Percentiles rank a stretch among this genome's conserved stretches.
Evolutionary conservation across 2,329 filamentous ascomycete genomes (phyloP).

Genomic region (Fusarium sp.): DNA sequence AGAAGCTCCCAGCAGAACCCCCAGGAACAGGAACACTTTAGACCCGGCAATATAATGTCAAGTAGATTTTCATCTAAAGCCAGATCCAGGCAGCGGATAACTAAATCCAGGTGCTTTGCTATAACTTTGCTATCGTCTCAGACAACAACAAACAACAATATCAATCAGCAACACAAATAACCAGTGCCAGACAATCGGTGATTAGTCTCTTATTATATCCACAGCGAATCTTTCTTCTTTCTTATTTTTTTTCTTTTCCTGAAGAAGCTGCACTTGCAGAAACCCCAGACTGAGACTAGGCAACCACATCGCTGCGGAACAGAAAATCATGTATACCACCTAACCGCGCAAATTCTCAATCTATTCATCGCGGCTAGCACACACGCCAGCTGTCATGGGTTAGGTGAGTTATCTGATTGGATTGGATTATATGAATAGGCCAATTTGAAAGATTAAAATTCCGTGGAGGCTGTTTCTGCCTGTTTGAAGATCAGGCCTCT

Average conservation of each 20-base stretch:
- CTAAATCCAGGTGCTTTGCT: too few species aligned
- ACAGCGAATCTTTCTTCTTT: background rate
- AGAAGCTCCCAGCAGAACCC: background rate
- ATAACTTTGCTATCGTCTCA: background rate
- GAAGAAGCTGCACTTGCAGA: background rate
- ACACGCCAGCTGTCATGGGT: too few species aligned
- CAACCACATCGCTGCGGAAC: background rate
- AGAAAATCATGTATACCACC: too few species aligned
- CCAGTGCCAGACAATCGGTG: background rate
- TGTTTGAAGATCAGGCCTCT: too few species aligned
- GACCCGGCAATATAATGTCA: background rate
- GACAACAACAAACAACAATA: background rate
- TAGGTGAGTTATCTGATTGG: too few species aligned
- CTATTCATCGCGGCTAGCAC: too few species aligned
- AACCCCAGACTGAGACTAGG: background rate
- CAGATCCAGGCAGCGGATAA: too few species aligned
- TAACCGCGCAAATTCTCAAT: too few species aligned
- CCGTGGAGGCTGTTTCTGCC: too few species aligned
- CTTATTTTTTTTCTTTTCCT: background rate
- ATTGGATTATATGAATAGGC: too few species aligned
- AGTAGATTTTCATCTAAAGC: background rate
- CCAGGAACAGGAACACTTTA: background rate
- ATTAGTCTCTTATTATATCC: background rate
- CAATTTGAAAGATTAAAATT: too few species aligned
- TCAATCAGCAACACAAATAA: background rate